Percentiles rank a stretch among this genome's conserved stretches.
Conservation (phyloP, 139 green algal genomes). For the Chlamydomonas schloesseri region DNA sequence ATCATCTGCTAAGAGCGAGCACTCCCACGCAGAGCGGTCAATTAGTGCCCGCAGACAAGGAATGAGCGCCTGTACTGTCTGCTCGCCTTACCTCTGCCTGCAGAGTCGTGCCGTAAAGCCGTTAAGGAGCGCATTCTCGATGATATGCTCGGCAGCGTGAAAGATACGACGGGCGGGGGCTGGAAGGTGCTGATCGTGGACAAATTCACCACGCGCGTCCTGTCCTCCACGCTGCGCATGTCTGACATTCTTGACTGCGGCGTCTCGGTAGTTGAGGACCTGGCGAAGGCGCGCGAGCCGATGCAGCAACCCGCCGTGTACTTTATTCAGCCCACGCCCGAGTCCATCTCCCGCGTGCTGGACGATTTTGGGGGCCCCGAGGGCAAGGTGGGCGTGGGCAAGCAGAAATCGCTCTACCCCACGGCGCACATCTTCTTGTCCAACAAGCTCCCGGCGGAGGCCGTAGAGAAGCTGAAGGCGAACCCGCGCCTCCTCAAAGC, state of each 20-base stretch:
- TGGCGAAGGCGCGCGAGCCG: constrained; percentile 78
- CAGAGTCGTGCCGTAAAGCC: constrained; percentile 56
- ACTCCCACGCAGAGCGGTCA: too few relatives aligned
- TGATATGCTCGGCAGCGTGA: constrained; percentile 83
- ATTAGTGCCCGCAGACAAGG: too few relatives aligned
- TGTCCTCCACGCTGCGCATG: constrained; percentile 45
- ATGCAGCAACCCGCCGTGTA: constrained; percentile 85
- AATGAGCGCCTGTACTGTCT: too few relatives aligned
- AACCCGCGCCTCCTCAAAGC: constrained; percentile 59
- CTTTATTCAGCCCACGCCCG: constrained; percentile 84
- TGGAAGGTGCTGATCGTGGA: constrained; percentile 92
- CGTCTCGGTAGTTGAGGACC: constrained; percentile 79
- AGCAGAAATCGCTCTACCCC: constrained; percentile 66
- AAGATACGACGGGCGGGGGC: constrained; percentile 54
- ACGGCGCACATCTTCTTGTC: constrained; percentile 94
- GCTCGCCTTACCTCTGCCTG: neutral
- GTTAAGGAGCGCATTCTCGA: constrained; percentile 58
- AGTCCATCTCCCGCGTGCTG: constrained; percentile 15
- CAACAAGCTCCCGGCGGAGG: constrained; percentile 47
- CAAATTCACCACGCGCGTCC: constrained; percentile 70
- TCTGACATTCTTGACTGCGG: constrained; percentile 47
- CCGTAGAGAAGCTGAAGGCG: constrained; percentile 68
- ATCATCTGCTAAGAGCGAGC: too few relatives aligned
- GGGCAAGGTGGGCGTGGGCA: constrained; percentile 17
- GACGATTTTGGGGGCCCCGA: constrained; percentile 24